These are phyloP conservation scores for Ganoderma sinense DNA, from an alignment of 1,284 basidiomycete genomes.

Conservation along the genomic window DNA sequence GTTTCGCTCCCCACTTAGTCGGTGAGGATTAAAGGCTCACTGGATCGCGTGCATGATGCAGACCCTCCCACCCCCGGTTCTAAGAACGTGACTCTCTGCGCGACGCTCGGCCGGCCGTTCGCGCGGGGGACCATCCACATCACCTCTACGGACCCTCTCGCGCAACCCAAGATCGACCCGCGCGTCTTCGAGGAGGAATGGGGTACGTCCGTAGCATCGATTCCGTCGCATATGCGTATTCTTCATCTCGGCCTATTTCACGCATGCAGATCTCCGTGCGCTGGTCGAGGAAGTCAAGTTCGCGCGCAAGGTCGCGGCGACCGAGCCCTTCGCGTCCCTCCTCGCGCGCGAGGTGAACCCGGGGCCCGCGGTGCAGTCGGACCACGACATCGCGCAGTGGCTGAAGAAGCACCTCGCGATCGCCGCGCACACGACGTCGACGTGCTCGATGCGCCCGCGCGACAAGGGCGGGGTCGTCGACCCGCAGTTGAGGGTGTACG, in stretches of 20 bases:
- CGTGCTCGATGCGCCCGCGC: conserved; percentile 32
- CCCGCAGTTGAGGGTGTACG: conserved; percentile 64
- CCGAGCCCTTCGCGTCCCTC: conserved; percentile 50
- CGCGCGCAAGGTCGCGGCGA: conserved; percentile 47
- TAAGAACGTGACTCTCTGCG: conserved; percentile 40
- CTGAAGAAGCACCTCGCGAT: conserved; percentile 16
- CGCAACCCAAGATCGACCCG: conserved; percentile 53
- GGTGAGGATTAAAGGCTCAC: not conserved
- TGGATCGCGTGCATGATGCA: conserved; percentile 7
- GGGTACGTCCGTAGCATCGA: conserved; percentile 43
- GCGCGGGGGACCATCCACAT: conserved; percentile 52
- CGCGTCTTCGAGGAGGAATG: conserved; percentile 54
- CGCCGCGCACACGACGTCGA: conserved; percentile 34
- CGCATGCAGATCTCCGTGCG: conserved; percentile 45
- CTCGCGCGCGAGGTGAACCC: conserved; percentile 45
- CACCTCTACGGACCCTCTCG: conserved; percentile 46
- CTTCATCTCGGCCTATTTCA: no score
- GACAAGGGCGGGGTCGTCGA: conserved; percentile 59
- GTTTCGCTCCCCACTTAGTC: not conserved
- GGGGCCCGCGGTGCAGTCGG: conserved; percentile 37
- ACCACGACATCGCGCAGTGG: conserved; percentile 24
- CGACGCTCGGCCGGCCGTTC: conserved; percentile 40
- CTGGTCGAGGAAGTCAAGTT: conserved; percentile 59
- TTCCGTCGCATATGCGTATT: no score
- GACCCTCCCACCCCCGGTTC: conserved; percentile 36